These are phyloP conservation scores for Candida lessepsii DNA, from an alignment of 805 yeast species.

Conservation along the genomic window DNA sequence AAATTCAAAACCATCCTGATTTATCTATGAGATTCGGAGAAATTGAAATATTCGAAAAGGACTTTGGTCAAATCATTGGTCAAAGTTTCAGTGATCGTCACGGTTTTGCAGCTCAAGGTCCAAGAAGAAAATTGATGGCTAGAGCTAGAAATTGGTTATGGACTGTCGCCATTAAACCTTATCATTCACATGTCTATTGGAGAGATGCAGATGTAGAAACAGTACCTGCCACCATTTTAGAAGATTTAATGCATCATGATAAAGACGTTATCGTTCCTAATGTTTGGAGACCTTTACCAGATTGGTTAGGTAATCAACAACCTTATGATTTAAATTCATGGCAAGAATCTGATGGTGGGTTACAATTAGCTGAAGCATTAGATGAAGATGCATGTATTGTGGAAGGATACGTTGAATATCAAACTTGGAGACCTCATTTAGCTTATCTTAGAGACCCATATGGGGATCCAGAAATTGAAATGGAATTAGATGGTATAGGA, in stretches of 20 bases:
- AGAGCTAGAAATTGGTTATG: slow-evolving; percentile 93
- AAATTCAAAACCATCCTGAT: slow-evolving; percentile 66
- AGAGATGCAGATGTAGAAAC: slow-evolving; percentile 97
- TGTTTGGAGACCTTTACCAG: slow-evolving; percentile 88
- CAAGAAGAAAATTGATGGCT: slow-evolving; percentile 92
- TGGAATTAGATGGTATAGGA: slow-evolving; percentile 95
- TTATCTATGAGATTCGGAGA: slow-evolving; percentile 68
- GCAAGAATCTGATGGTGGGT: slow-evolving; percentile 83
- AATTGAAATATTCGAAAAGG: slow-evolving; percentile 82
- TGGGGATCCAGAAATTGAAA: slow-evolving; percentile 91
- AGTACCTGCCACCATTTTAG: slow-evolving; percentile 77
- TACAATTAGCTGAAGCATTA: slow-evolving; percentile 68
- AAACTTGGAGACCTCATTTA: slow-evolving; percentile 96
- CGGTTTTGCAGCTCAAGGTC: slow-evolving; percentile 95
- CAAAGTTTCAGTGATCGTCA: slow-evolving; percentile 92
- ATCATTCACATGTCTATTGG: slow-evolving; percentile 97
- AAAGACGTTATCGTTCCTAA: slow-evolving; percentile 93
- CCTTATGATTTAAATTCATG: slow-evolving; percentile 84
- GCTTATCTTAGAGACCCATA: slow-evolving; percentile 93
- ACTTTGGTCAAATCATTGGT: slow-evolving; percentile 90
- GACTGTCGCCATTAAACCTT: slow-evolving; percentile 81
- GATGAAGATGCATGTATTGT: slow-evolving; percentile 96
- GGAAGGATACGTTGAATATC: slow-evolving; percentile 96
- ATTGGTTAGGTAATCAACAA: slow-evolving; percentile 81
- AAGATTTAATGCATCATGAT: slow-evolving; percentile 89